phyloP scores from a whole-genome alignment of 2,329 filamentous ascomycete genomes.

The Didymosphaeria variabile region DNA sequence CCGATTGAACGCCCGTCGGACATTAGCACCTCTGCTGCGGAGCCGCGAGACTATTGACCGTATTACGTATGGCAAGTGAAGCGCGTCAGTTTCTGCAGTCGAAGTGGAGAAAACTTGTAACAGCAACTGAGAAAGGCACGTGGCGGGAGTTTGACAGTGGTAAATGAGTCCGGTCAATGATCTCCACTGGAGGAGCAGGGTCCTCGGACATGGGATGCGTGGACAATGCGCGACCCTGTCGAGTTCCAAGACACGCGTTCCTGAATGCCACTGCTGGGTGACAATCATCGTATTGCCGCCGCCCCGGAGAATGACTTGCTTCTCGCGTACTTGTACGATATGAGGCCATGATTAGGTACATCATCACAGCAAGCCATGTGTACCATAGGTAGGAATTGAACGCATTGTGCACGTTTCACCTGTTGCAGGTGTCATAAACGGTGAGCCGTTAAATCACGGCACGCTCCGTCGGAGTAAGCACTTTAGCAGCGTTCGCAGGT shows the following conservation, averaged over 20 bases:
- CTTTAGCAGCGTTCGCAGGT: constrained; percentile 6
- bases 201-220: constrained; percentile 10
- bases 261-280: constrained; percentile 1
- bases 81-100: constrained; percentile 7
- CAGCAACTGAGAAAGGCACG: background rate
- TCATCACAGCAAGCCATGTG: background rate
- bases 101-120: background rate
- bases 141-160: background rate
- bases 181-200: constrained; percentile 3
- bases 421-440: constrained; percentile 12
- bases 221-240: constrained; percentile 11
- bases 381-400: background rate
- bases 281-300: constrained; percentile 6
- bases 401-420: constrained; percentile 17
- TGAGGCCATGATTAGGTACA: background rate
- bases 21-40: constrained; percentile 14
- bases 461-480: constrained; percentile 22
- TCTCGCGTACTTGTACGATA: background rate
- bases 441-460: constrained; percentile 13
- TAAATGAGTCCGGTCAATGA: constrained; percentile 3
- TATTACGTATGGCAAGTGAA: constrained; percentile 16
- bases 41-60: background rate
- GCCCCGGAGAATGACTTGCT: background rate
- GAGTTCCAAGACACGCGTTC: background rate
- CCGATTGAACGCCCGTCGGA: constrained; percentile 22